phyloP scores from a whole-genome alignment of 73 alveolate species.

The Paramecium sexaurelia region DNA sequence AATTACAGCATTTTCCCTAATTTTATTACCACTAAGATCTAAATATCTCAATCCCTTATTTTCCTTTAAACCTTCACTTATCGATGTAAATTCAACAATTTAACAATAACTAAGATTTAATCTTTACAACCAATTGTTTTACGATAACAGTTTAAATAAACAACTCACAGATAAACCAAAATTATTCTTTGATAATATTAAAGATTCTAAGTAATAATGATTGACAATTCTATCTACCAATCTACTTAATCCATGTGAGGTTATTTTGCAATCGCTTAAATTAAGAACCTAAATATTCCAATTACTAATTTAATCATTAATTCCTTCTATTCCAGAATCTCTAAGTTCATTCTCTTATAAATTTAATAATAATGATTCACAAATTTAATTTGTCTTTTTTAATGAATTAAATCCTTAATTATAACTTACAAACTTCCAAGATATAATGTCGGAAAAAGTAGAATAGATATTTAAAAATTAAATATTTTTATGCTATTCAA shows the following conservation, averaged over 20 bases:
- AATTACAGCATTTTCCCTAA: neutral
- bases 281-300: neutral
- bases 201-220: neutral
- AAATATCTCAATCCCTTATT: neutral
- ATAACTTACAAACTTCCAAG: neutral
- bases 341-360: constrained; percentile 6
- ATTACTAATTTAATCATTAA: neutral
- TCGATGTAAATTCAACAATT: neutral
- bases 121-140: neutral
- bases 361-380: neutral
- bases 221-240: constrained; percentile 3
- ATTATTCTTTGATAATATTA: neutral
- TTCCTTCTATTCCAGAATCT: constrained; percentile 6
- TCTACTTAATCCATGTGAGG: constrained; percentile 23
- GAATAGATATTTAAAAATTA: neutral
- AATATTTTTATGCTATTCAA: neutral
- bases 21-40: constrained; percentile 9
- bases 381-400: neutral
- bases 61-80: neutral
- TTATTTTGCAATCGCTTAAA: neutral
- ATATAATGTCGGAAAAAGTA: neutral
- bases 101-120: neutral
- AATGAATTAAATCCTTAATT: neutral
- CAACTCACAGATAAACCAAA: neutral
- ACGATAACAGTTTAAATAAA: neutral